Conservation (phyloP, 73 alveolate genomes). For the Tetrahymena elliotti region DNA sequence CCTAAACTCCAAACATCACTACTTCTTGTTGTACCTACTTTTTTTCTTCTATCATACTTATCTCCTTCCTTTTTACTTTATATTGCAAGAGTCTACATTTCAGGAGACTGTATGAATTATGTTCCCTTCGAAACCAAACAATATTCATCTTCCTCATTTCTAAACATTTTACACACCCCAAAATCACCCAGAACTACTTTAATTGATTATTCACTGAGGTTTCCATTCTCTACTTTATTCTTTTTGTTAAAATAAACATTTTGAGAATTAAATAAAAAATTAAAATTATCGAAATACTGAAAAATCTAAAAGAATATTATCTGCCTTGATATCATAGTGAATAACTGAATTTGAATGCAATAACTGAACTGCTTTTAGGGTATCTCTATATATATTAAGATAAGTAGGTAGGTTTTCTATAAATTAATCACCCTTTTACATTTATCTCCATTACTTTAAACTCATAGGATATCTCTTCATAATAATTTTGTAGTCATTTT, state of each 20-base stretch:
- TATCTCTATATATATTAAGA: constrained; percentile 84
- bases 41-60: constrained; percentile 96
- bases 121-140: constrained; percentile 94
- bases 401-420: constrained; percentile 80
- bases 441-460: constrained; percentile 88
- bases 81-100: constrained; percentile 87
- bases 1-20: constrained; percentile 97
- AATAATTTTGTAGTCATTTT: constrained; percentile 83
- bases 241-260: constrained; percentile 30
- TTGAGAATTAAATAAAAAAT: constrained; percentile 17
- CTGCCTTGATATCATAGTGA: constrained; percentile 97
- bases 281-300: neutral
- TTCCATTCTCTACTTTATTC: constrained; percentile 26
- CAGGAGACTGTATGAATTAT: constrained; percentile 95
- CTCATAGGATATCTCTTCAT: constrained; percentile 90
- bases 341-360: constrained; percentile 87
- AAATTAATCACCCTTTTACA: constrained; percentile 53
- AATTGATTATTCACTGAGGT: constrained; percentile 27
- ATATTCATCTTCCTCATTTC: constrained; percentile 89
- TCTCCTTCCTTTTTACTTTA: constrained; percentile 94
- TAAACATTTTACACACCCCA: constrained; percentile 94
- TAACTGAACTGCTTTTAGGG: constrained; percentile 76
- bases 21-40: constrained; percentile 96
- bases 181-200: constrained; percentile 90
- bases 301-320: constrained; percentile 84